Evolutionary conservation across 2,329 filamentous ascomycete genomes (phyloP), one percentile per base, ranked within the genome.

Genomic region (Alternaria sp.): DNA sequence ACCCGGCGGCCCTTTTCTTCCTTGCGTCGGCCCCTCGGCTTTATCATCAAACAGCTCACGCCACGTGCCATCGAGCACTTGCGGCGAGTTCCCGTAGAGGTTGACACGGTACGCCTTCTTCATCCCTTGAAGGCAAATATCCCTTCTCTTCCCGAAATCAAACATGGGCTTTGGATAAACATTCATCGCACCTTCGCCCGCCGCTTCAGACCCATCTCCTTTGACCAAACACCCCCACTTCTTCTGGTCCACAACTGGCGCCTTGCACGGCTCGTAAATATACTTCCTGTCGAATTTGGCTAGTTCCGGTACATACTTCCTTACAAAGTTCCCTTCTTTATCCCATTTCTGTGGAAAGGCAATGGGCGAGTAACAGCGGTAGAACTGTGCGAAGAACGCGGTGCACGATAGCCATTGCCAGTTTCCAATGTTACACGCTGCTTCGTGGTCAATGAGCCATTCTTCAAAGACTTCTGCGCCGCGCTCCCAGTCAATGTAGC

Each of bases 231-330:
- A 88, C 0, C 87, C 85, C 56, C 89, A 90, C 68, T 83, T 86
- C 72, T 86, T 90, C 78, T 91, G 87, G 56, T 92, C 90, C 21
- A 77, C 77, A 37, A 88, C 82, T 2, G 87, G 87, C 40, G 90
- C 89, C 71, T 89, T 92, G 87, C 89, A 91, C 5, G 90, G 90
- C 80, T 93, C 90, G 65, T 92, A 93, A 31, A 93, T 91, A 68
- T 85, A 91, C 75, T 90, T 92, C 52, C 83, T 83, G 13, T 88
- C 82, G 61, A 89, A 81, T 0, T 82, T 68, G 56, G 78, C 80
- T 37, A 93, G 77, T 74, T 93, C 90, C 0, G 90, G 90, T 0
- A 90, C 85, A 76, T 86, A 93, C 37, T 79, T 81, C 24, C 86
- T 80, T 45, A 93, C 84, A 58, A 91, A 86, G 3, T 76, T 67